phyloP scores from a whole-genome alignment of 2,329 filamentous ascomycete species.

The Didymella pinodella region DNA sequence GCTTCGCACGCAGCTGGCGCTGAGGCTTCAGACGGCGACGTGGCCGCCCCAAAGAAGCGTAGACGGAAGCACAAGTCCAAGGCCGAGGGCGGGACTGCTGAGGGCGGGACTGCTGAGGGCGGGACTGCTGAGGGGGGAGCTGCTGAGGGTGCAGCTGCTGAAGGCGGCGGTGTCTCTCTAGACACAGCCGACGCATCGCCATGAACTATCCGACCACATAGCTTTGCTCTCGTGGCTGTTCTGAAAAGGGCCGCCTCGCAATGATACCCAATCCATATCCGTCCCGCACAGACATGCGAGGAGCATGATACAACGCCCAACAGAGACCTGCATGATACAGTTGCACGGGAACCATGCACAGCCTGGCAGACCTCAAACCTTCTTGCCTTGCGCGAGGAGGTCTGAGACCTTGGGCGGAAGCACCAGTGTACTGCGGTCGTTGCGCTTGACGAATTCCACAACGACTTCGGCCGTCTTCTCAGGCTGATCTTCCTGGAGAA shows the following conservation, averaged over 20 bases:
- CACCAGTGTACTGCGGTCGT: constrained; percentile 84
- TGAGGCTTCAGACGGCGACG: constrained; percentile 32
- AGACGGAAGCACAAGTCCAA: constrained; percentile 52
- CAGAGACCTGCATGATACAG: background rate
- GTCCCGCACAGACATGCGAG: constrained; percentile 1
- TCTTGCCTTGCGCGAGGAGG: constrained; percentile 59
- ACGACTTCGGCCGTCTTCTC: constrained; percentile 86
- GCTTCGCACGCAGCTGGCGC: constrained; percentile 16
- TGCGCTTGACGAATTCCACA: constrained; percentile 89
- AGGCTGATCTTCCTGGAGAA: constrained; percentile 93
- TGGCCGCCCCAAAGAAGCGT: constrained; percentile 46
- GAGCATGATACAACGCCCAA: background rate
- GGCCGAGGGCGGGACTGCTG: constrained; percentile 32
- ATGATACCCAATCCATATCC: constrained; percentile 22
- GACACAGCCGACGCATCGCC: constrained; percentile 30
- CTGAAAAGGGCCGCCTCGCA: background rate
- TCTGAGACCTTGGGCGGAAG: constrained; percentile 85
- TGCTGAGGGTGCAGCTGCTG: constrained; percentile 9
- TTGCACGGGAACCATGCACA: background rate
- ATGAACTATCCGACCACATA: constrained; percentile 22
- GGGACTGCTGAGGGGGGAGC: constrained; percentile 30
- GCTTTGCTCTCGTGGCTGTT: background rate
- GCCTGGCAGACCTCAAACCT: constrained; percentile 48
- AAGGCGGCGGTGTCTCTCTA: constrained; percentile 16
- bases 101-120: constrained; percentile 27